These are phyloP conservation scores for Phyllosticta ampelicida DNA, from an alignment of 2,329 filamentous ascomycete genomes.

Conservation along the genomic window DNA sequence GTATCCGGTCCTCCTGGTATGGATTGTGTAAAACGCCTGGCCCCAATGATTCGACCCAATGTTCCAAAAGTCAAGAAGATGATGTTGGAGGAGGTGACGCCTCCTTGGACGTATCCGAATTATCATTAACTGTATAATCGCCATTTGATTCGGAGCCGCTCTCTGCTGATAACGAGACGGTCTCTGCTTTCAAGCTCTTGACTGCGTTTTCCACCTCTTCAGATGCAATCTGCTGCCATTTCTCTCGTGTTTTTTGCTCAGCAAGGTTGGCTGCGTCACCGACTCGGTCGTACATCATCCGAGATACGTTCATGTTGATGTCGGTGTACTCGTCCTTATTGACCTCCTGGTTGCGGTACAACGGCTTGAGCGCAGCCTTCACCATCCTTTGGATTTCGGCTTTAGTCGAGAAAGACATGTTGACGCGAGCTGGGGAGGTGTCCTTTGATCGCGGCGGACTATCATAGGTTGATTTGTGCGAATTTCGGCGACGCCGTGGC, in stretches of 20 bases:
- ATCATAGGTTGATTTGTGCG: conserved; percentile 23
- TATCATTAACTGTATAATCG: background rate
- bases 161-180: background rate
- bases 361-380: conserved; percentile 66
- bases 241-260: conserved; percentile 53
- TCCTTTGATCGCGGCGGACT: conserved; percentile 46
- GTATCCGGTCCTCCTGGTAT: background rate
- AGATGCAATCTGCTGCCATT: conserved; percentile 65
- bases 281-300: conserved; percentile 67
- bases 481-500: conserved; percentile 18
- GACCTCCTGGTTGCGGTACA: conserved; percentile 69
- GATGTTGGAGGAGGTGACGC: background rate
- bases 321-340: conserved; percentile 83
- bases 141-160: conserved; percentile 4
- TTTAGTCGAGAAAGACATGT: conserved; percentile 72
- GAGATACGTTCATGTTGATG: conserved; percentile 84
- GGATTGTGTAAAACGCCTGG: background rate
- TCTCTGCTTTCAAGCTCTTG: conserved; percentile 17
- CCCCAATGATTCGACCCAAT: background rate
- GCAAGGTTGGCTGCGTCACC: conserved; percentile 42
- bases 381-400: conserved; percentile 84
- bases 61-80: background rate
- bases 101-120: background rate
- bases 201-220: conserved; percentile 72
- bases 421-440: conserved; percentile 54